These are phyloP conservation scores for Limnanthes douglasii DNA, from an alignment of 345 rosid species.

Conservation along the genomic window DNA sequence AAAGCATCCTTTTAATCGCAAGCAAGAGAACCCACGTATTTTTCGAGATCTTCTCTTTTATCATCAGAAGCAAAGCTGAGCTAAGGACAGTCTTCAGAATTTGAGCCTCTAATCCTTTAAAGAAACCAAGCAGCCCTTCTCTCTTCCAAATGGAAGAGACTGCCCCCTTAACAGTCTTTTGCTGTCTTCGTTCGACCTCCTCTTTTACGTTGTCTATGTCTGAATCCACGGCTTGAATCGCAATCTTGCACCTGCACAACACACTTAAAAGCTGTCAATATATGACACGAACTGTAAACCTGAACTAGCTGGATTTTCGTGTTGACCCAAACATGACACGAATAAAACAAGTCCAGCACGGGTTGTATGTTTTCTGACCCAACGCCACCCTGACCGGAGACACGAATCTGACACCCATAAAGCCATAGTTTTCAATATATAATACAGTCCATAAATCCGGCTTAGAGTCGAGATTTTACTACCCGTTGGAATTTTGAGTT, in stretches of 20 bases:
- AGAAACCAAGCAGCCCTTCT: conserved; percentile 76
- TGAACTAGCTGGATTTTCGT: too few relatives aligned
- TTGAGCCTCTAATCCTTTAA: conserved; percentile 84
- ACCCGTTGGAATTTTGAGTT: too few relatives aligned
- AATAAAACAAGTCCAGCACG: too few relatives aligned
- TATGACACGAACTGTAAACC: too few relatives aligned
- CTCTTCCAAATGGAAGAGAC: conserved; percentile 48
- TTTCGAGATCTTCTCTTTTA: conserved; percentile 79
- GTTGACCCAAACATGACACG: too few relatives aligned
- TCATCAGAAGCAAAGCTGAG: conserved; percentile 88
- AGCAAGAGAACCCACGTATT: conserved; percentile 70
- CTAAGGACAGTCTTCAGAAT: conserved; percentile 87
- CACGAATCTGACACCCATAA: too few relatives aligned
- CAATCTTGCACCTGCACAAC: conserved; percentile 68
- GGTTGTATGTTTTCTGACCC: too few relatives aligned
- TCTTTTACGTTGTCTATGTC: conserved; percentile 25
- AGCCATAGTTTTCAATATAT: too few relatives aligned
- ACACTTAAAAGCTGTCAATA: too few relatives aligned
- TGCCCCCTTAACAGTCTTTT: conserved; percentile 38
- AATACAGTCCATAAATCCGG: too few relatives aligned
- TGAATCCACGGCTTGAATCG: conserved; percentile 67
- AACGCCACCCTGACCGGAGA: too few relatives aligned
- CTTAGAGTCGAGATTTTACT: too few relatives aligned
- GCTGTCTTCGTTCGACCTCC: conserved; percentile 14
- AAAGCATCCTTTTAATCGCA: conserved; percentile 40